These are phyloP conservation scores for Hypseocharis bilobata DNA, from an alignment of 441 rosid genomes.

Conservation along the genomic window DNA sequence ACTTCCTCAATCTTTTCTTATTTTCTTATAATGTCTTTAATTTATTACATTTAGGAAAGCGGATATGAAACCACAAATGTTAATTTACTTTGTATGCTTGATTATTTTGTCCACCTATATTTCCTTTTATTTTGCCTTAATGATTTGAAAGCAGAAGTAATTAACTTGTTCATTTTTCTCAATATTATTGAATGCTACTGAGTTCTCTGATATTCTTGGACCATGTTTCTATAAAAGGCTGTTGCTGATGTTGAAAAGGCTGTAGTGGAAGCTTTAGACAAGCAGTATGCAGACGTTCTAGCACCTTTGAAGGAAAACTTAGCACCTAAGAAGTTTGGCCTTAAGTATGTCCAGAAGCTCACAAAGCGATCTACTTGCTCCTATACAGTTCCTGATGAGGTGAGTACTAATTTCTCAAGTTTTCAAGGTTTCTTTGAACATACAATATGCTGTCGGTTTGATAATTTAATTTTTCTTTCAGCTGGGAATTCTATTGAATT, in stretches of 20 bases:
- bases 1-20: constrained; percentile 10
- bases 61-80: too few species aligned
- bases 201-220: constrained; percentile 9
- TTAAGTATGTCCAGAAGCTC: constrained; percentile 83
- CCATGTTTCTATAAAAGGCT: constrained; percentile 42
- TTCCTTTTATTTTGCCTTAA: background rate
- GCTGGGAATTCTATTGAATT: constrained; percentile 76
- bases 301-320: constrained; percentile 85
- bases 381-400: constrained; percentile 83
- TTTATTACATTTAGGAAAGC: background rate
- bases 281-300: constrained; percentile 81
- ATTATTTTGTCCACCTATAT: background rate
- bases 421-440: constrained; percentile 5
- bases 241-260: constrained; percentile 93
- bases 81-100: background rate
- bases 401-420: constrained; percentile 22
- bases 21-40: background rate
- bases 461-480: constrained; percentile 26
- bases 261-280: constrained; percentile 82
- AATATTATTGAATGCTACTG: background rate
- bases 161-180: constrained; percentile 1
- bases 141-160: background rate
- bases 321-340: constrained; percentile 77
- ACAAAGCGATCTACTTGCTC: constrained; percentile 70
- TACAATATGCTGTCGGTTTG: constrained; percentile 19